Evolutionary conservation across 306 rosid species (phyloP), one percentile per base, ranked within the genome.

Genomic region (Cyamopsis tetragonoloba): DNA sequence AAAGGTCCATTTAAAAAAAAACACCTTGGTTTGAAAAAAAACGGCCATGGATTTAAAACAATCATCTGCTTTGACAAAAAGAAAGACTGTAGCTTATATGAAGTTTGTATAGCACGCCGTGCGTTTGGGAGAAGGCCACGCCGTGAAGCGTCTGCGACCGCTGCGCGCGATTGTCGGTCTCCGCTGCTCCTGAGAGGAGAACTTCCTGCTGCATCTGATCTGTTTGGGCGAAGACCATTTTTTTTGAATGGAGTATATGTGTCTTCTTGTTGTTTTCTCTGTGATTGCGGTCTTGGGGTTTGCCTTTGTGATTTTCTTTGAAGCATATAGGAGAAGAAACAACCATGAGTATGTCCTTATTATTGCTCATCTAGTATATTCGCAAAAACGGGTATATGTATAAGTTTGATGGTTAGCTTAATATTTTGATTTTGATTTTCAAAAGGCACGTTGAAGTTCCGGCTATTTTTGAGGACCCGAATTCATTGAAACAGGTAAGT

Each of bases 401-500:
- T 24, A 26, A 35, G 9, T 13, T 48, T 42, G 11, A 19, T 38
- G 76, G 43, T 55, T 44, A 3, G 27, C 66, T 47, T 80, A 34
- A 44, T 74, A 47, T 62, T 9, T 59, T 12, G 2, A 41, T 39
- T 58, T 77, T 42, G 8, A 23, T 55, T 31, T 57, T 32, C 57
- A 0, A 19, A 38, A 90, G 98, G 79, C 96, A 89, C 60, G 87
- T 93, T 68, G 98, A 86, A 65, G 86, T 81, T 72, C 91, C 86
- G 0, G 91, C 91, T 50, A 81, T 86, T 59, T 93, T 90, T 48
- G 90, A 87, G 83, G 98, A 85, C 81, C 92, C 96, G 4, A 83
- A 62, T 67, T 83, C 96, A 37, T 81, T 72, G 82, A 89, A 85
- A 38, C 88, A 84, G 98, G 97, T 86, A 19, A 57, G 15, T 32